These are phyloP conservation scores for Colletotrichum lentis DNA, from an alignment of 2,329 filamentous ascomycete genomes.

Conservation along the genomic window DNA sequence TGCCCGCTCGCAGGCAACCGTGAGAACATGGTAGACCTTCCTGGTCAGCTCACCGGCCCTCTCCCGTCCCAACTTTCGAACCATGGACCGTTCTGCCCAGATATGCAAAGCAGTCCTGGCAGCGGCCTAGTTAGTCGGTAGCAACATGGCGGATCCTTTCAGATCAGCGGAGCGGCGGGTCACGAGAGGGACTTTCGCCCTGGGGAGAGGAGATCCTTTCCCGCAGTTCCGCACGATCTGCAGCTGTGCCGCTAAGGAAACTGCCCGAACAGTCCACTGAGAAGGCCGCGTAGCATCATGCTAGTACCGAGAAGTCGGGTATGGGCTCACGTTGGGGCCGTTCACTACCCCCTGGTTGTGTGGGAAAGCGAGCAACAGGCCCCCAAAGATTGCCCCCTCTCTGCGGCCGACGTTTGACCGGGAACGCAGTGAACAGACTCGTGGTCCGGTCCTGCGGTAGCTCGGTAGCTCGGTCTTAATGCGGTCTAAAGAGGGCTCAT, in stretches of 20 bases:
- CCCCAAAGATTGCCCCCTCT: neutral
- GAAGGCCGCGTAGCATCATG: neutral
- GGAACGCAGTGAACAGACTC: neutral
- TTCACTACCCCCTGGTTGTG: too few relatives aligned
- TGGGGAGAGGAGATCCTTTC: neutral
- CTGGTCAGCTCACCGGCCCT: neutral
- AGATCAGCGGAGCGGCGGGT: conserved; percentile 25
- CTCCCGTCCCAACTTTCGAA: neutral
- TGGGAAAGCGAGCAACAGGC: neutral
- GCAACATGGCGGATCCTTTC: conserved; percentile 1
- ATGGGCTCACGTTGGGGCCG: too few relatives aligned
- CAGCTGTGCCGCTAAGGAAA: conserved; percentile 17
- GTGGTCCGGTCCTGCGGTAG: neutral
- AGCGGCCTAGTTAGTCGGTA: neutral
- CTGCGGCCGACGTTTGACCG: neutral
- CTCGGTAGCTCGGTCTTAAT: neutral
- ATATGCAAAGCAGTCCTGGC: neutral
- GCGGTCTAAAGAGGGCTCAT: neutral
- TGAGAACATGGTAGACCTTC: neutral
- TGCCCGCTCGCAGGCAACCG: neutral
- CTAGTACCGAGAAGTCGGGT: conserved; percentile 13
- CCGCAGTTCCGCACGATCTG: conserved; percentile 4
- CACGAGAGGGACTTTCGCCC: conserved; percentile 4
- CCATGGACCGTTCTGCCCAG: neutral
- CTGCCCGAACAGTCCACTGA: conserved; percentile 10